Evolutionary conservation across 495 filamentous ascomycete genomes (phyloP), one percentile per base, ranked within the genome.

Genomic region (Hypoxylon intermedium): DNA sequence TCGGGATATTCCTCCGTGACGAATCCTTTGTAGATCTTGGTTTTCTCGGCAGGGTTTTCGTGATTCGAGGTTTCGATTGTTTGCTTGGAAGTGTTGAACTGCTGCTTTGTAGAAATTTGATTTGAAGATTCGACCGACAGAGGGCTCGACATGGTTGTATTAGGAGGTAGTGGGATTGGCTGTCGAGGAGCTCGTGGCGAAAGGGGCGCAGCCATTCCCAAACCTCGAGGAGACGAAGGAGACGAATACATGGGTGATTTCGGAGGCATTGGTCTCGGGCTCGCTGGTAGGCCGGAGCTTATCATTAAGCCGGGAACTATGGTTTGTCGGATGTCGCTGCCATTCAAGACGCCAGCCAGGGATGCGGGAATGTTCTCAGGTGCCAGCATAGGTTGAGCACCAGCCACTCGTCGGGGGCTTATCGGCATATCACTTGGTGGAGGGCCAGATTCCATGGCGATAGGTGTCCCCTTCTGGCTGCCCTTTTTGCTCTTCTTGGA

Each of bases 261-360:
- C 45, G 90, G 63, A 9, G 84, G 84, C 63, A 85, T 85, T n/a
- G 94, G 94, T 47, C 93, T 83, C 19, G 94, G 94, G 67, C 95
- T 98, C 23, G 89, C 74, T 0, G 94, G 94, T 42, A 98, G 77
- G 19, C 94, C 94, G 16, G 93, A 91, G 54, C 90, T 96, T 77
- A 92, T 81, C 24, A 92, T 21, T 15, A 30, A 77, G 30, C 86
- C 77, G 21, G 86, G 75, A 20, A 77, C 70, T 24, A 82, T 70
- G 13, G 73, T 69, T 9, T 67, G 61, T 68, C 72, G 47, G 56
- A 57, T 42, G 58, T 63, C 60, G 68, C 13, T 48, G 31, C 72
- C 73, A 53, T 63, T 81, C 34, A 84, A 52, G 50, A 84, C 67
- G 11, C 79, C 79, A n/a, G 75, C 81, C 18, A 85, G 74, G 11